A percentile compares a stretch with the other conserved stretches of the same genome.
These are phyloP conservation scores for Candida verbasci DNA, from an alignment of 805 yeast species.

Conservation along the genomic window DNA sequence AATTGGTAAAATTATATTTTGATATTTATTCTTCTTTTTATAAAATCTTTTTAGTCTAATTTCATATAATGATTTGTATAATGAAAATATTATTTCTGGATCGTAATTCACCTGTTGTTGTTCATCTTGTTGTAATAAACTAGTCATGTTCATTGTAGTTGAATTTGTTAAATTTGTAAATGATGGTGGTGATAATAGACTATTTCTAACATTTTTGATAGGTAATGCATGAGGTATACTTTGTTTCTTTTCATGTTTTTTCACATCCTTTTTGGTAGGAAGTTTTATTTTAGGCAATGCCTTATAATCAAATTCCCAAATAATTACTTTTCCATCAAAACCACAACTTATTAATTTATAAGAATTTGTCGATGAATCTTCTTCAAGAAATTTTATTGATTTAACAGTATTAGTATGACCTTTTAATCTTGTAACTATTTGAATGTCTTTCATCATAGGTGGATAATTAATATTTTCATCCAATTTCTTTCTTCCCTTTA, in stretches of 20 bases:
- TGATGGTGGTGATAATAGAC: constrained; percentile 2
- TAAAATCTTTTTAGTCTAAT: constrained; percentile 32
- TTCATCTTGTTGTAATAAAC: constrained; percentile 12
- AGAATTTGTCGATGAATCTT: constrained; percentile 15
- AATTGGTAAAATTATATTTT: constrained; percentile 32
- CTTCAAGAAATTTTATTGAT: constrained; percentile 22
- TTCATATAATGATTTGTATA: constrained; percentile 33
- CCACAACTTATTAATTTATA: constrained; percentile 37
- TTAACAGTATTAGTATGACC: constrained; percentile 37
- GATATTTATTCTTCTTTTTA: constrained; percentile 13
- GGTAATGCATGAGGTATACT: constrained; percentile 4
- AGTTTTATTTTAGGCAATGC: constrained; percentile 35
- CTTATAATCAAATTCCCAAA: constrained; percentile 43
- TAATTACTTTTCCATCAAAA: constrained; percentile 33
- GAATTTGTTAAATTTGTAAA: constrained; percentile 4
- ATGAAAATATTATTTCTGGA: constrained; percentile 23
- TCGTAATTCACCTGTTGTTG: constrained; percentile 10
- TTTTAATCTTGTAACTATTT: constrained; percentile 32
- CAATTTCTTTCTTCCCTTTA: constrained; percentile 32
- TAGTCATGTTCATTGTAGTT: constrained; percentile 19
- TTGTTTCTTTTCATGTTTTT: constrained; percentile 7
- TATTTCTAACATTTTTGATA: background rate
- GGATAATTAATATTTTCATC: constrained; percentile 37
- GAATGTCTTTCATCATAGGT: constrained; percentile 34
- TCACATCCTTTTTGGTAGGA: background rate